Base-by-base conservation (phyloP, 2,329 filamentous ascomycete genomes). In the Clonostachys sp. region DNA sequence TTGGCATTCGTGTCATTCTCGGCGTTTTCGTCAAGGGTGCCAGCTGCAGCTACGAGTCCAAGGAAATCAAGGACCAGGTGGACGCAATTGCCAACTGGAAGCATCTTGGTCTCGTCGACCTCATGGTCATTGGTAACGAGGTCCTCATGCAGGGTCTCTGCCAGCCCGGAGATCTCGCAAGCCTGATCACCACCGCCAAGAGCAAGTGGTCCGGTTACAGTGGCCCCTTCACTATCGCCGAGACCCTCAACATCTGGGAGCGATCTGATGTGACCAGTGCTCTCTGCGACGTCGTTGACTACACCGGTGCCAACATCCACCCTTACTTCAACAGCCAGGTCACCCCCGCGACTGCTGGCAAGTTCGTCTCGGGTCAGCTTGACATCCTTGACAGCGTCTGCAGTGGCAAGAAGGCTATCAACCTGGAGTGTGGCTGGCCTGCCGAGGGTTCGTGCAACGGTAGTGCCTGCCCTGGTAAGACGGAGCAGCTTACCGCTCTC, bases 361-460 rank as follows among this genome's bases (percentile, higher is more conserved):
- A 73, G 45, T 96, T 96, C 66, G 87, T 91, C 58, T 71, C 76
- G 55, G 63, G 75, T 58, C 84, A 96, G 78, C 80, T 96, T 54
- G 72, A 81, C 42, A 75, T 88, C 54, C 83, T 95, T 53, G 71
- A 82, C 63, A 64, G 67, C 42, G 72, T 89, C 57, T 97, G 92
- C 81, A 65, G 74, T 39, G 79, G 78, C 63, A 87, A 87, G 75
- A 71, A 80, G 36, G 85, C 84, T 55, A 83, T 89, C 75, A 89
- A 92, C 72, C 77, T 95, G 57, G 92, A 97, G 83, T 88, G 87
- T 48, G 92, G 92, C 60, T 97, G 91, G 91, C 92, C 92, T 54
- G 83, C 74, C 46, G 55, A 64, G 8, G 91, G 91, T 63, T 58
- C 66, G 33, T 67, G 80, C 71, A 92, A 94, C 71, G 89, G 89